Evolutionary conservation across 495 filamentous ascomycete species (phyloP).

Genomic region (Podospora pseudopauciseta): DNA sequence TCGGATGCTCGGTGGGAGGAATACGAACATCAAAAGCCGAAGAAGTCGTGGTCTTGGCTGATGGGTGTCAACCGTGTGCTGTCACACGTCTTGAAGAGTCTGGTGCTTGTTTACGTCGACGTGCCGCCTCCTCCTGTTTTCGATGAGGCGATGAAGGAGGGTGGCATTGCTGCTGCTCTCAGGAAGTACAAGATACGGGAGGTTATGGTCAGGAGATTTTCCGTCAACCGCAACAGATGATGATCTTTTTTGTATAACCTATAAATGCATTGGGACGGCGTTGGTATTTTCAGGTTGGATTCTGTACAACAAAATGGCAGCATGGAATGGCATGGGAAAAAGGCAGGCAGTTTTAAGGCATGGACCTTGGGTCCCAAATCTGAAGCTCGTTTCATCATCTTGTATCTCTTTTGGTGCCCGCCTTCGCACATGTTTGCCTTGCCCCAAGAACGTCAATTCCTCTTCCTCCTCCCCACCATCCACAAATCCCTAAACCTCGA

Average conservation of each 20-base stretch:
- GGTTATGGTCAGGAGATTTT: constrained; percentile 75
- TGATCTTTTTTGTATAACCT: not conserved
- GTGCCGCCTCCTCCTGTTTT: constrained; percentile 65
- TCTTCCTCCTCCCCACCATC: constrained; percentile 17
- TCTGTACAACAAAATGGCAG: not conserved
- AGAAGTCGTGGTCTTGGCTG: constrained; percentile 81
- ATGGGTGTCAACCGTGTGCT: constrained; percentile 91
- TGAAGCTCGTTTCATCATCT: not conserved
- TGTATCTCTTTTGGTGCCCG: not conserved
- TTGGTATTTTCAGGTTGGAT: not conserved
- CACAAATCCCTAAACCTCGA: constrained; percentile 38
- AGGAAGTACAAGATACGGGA: constrained; percentile 76
- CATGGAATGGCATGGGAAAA: not conserved
- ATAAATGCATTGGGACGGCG: constrained; percentile 17
- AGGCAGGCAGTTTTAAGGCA: not conserved
- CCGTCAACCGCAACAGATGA: constrained; percentile 65
- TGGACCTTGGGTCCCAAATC: not conserved
- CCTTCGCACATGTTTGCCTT: not conserved
- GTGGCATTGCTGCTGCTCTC: constrained; percentile 60
- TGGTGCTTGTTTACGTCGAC: constrained; percentile 88
- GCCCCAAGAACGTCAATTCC: not conserved
- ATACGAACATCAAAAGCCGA: constrained; percentile 41
- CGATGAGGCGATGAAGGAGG: constrained; percentile 37
- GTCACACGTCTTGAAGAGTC: constrained; percentile 78
- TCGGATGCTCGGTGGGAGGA: constrained; percentile 69